These are phyloP conservation scores for Aspergillus uvarum DNA, from an alignment of 2,329 filamentous ascomycete species.

Conservation along the genomic window DNA sequence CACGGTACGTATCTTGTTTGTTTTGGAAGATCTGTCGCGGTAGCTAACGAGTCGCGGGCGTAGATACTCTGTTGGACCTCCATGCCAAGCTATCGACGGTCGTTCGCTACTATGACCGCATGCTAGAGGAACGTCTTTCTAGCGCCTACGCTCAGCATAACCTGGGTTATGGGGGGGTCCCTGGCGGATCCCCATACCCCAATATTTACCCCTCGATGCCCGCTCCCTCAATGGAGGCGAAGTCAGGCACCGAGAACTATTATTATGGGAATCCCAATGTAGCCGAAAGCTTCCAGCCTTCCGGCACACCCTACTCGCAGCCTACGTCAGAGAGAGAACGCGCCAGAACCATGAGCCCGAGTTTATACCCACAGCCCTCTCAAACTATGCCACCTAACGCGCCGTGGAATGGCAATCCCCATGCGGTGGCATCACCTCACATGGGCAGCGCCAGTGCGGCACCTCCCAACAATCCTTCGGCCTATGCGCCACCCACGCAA, in stretches of 20 bases:
- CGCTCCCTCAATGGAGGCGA: conserved; percentile 49
- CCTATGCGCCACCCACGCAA: conserved; percentile 18
- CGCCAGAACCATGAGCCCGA: conserved; percentile 20
- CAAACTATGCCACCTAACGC: conserved; percentile 18
- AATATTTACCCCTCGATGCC: conserved; percentile 72
- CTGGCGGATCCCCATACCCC: conserved; percentile 52
- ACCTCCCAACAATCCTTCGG: conserved; percentile 18
- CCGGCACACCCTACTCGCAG: conserved; percentile 53
- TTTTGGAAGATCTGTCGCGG: background rate
- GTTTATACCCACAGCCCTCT: conserved; percentile 20
- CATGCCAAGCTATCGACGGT: conserved; percentile 95
- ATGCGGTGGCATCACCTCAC: conserved; percentile 23
- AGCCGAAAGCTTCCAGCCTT: conserved; percentile 48
- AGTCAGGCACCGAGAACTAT: conserved; percentile 70
- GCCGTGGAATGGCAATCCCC: conserved; percentile 24
- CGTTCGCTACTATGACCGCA: conserved; percentile 94
- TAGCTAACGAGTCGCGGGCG: conserved; percentile 18
- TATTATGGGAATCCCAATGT: conserved; percentile 66
- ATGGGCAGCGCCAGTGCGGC: conserved; percentile 15
- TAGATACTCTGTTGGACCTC: conserved; percentile 88
- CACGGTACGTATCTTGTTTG: conserved; percentile 63
- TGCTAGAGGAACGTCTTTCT: conserved; percentile 93
- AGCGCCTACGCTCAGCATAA: conserved; percentile 86
- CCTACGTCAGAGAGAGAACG: conserved; percentile 33
- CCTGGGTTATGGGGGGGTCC: conserved; percentile 57